These are phyloP conservation scores for Pseudognaphalium luteoalbum DNA, from an alignment of 129 eudicot genomes.

Conservation along the genomic window DNA sequence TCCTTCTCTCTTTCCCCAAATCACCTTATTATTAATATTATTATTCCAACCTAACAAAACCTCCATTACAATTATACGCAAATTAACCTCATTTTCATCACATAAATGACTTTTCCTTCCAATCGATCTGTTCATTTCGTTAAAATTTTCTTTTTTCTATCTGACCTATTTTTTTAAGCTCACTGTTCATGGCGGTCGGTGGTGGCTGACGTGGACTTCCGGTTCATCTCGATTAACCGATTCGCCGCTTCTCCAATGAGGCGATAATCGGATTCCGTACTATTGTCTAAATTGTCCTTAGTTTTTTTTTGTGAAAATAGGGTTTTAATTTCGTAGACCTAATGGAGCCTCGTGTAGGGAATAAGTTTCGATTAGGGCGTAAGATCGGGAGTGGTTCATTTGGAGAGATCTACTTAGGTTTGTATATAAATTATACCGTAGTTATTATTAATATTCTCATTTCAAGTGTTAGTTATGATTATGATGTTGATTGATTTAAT, in stretches of 20 bases:
- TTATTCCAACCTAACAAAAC: slow-evolving; percentile 26
- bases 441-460: slow-evolving; percentile 3
- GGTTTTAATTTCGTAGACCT: slow-evolving; percentile 22
- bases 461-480: not conserved
- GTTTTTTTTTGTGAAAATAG: slow-evolving; percentile 26
- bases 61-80: slow-evolving; percentile 21
- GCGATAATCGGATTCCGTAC: slow-evolving; percentile 24
- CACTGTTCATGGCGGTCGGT: slow-evolving; percentile 32
- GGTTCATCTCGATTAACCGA: slow-evolving; percentile 32
- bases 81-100: not conserved
- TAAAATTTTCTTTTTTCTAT: slow-evolving; percentile 6
- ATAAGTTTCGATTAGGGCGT: slow-evolving; percentile 87
- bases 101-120: not conserved
- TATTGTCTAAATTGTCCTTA: not conserved
- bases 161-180: slow-evolving; percentile 6
- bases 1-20: slow-evolving; percentile 23
- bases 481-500: not conserved
- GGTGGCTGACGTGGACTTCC: slow-evolving; percentile 27
- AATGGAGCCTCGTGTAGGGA: slow-evolving; percentile 98
- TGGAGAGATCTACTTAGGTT: slow-evolving; percentile 98
- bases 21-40: no score
- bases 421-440: slow-evolving; percentile 18
- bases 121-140: slow-evolving; percentile 21
- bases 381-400: slow-evolving; percentile 96
- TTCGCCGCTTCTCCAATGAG: slow-evolving; percentile 15